A percentile compares a stretch with the other conserved stretches of the same genome.
phyloP scores from a whole-genome alignment of 176 grass and related monocot species.

The Triticum turgidum region DNA sequence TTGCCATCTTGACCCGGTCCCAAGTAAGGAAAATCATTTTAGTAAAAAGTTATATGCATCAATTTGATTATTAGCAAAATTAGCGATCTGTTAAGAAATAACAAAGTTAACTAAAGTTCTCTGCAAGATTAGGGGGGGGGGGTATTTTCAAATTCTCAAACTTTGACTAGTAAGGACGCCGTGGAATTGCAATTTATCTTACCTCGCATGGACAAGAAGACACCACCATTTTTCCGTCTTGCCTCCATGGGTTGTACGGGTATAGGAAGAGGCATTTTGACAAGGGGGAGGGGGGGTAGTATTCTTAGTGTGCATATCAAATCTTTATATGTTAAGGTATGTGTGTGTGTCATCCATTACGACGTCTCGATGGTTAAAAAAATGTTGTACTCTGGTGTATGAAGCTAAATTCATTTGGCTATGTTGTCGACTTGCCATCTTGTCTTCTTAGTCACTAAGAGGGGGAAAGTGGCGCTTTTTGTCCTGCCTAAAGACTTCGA shows the following conservation, averaged over 20 bases:
- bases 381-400: neutral
- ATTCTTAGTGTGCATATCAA: neutral
- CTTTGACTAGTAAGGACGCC: neutral
- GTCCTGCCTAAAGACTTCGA: neutral
- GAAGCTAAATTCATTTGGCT: neutral
- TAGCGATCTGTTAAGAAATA: too few species aligned
- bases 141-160: neutral
- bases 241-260: neutral
- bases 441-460: neutral
- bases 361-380: neutral
- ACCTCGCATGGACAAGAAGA: neutral
- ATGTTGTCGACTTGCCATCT: neutral
- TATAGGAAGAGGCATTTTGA: too few species aligned
- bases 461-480: too few species aligned
- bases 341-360: neutral
- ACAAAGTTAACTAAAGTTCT: neutral
- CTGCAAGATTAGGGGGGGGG: neutral
- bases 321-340: neutral
- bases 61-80: neutral
- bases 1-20: neutral
- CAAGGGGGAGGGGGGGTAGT: too few species aligned
- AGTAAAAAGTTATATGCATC: neutral
- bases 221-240: neutral
- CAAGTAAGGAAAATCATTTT: neutral
- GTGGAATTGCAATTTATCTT: neutral